phyloP scores from a whole-genome alignment of 78 protist genomes.

The Speleostelium caveatum region DNA sequence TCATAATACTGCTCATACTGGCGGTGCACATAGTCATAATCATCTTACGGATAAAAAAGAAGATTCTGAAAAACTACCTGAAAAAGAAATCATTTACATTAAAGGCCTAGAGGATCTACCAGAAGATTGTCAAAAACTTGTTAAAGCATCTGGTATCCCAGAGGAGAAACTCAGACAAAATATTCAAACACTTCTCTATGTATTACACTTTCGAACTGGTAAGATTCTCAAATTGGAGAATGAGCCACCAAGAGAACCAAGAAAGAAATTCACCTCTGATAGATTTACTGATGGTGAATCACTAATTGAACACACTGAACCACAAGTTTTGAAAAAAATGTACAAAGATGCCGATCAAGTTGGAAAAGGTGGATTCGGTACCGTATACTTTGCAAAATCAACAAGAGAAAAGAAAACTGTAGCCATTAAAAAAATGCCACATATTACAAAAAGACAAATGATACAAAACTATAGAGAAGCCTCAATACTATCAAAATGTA shows the following conservation, averaged over 20 bases:
- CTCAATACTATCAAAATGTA: slow-evolving; percentile 53
- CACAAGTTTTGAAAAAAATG: slow-evolving; percentile 9
- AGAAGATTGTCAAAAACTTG: slow-evolving; percentile 55
- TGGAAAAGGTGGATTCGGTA: slow-evolving; percentile 82
- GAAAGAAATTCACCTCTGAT: slow-evolving; percentile 56
- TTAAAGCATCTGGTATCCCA: slow-evolving; percentile 37
- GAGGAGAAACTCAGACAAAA: slow-evolving; percentile 48
- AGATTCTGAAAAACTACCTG: slow-evolving; percentile 20
- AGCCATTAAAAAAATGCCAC: slow-evolving; percentile 81
- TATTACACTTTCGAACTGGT: slow-evolving; percentile 61
- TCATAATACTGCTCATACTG: neutral
- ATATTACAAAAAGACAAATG: slow-evolving; percentile 55
- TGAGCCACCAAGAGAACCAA: slow-evolving; percentile 65
- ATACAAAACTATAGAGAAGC: slow-evolving; percentile 67
- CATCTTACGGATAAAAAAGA: neutral
- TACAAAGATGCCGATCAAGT: slow-evolving; percentile 24
- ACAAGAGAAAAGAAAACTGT: slow-evolving; percentile 39
- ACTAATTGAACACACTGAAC: slow-evolving; percentile 40
- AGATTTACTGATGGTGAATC: slow-evolving; percentile 65
- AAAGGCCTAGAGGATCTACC: slow-evolving; percentile 56
- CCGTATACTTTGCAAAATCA: slow-evolving; percentile 37
- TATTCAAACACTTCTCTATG: slow-evolving; percentile 29
- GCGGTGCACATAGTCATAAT: neutral
- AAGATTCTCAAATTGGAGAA: slow-evolving; percentile 15
- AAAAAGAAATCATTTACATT: slow-evolving; percentile 34